Conservation (phyloP, 768 basidiomycete species). For the Agrocybe praecox region DNA sequence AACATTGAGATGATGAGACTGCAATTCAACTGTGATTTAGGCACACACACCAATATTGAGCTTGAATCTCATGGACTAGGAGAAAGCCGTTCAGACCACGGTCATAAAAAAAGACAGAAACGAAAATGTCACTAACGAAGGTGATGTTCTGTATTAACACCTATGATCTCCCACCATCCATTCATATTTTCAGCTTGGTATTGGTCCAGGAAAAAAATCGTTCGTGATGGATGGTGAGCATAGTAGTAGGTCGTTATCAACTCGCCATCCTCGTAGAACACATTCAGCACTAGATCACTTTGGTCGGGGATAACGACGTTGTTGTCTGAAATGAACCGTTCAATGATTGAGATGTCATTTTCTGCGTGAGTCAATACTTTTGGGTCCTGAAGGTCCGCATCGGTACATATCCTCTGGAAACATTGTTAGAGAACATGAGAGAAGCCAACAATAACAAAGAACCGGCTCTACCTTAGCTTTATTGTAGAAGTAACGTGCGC, state of each 20-base stretch:
- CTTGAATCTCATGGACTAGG: slow-evolving; percentile 39
- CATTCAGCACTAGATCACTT: slow-evolving; percentile 50
- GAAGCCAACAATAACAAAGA: too few relatives aligned
- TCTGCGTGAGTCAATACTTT: slow-evolving; percentile 33
- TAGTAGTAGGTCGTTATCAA: slow-evolving; percentile 34
- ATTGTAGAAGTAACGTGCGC: slow-evolving; percentile 17
- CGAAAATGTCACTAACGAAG: slow-evolving; percentile 37
- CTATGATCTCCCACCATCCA: slow-evolving; percentile 31
- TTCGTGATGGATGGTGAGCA: slow-evolving; percentile 41
- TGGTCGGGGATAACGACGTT: slow-evolving; percentile 30
- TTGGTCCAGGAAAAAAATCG: slow-evolving; percentile 56
- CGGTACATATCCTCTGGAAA: slow-evolving; percentile 53
- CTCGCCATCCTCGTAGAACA: slow-evolving; percentile 20
- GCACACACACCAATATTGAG: slow-evolving; percentile 41
- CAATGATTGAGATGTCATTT: slow-evolving; percentile 31
- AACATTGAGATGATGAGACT: background rate
- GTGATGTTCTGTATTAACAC: slow-evolving; percentile 37
- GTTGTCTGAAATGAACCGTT: slow-evolving; percentile 27
- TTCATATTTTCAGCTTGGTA: slow-evolving; percentile 35
- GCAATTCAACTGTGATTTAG: background rate
- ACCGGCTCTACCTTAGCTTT: slow-evolving; percentile 15
- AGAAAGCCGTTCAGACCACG: background rate
- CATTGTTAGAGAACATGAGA: too few relatives aligned
- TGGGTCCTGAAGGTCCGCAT: slow-evolving; percentile 50
- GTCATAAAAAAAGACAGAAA: background rate